Evolutionary conservation across 2,329 filamentous ascomycete genomes (phyloP), one percentile per base, ranked within the genome.

Genomic region (Pestalotiopsis sp.): DNA sequence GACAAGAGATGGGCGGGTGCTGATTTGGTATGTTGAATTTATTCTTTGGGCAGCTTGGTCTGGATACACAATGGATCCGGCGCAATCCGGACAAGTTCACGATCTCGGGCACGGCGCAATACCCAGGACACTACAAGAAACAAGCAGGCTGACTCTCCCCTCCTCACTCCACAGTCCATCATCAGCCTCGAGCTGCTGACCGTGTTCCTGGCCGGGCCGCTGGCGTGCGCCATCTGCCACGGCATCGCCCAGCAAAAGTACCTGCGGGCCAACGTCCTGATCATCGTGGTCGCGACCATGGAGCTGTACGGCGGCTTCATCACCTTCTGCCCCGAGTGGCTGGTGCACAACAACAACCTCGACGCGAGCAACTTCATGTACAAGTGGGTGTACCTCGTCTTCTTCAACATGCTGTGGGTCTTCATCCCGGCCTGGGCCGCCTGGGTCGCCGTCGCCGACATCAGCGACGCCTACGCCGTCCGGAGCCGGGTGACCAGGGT

Each of bases 311-410:
- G 90, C 72, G 88, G 90, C 20, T 92, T 90, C 80, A 91, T 92
- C 87, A 92, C 90, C 0, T 92, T 92, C 76, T 89, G 87, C 78
- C 90, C 90, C 13, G 90, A 92, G 79, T 92, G 90, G 90, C 80
- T 92, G 13, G 87, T 85, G 2, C 85, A 85, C 65, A 91, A 85
- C 76, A 75, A 84, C 71, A 91, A 90, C 75, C 85, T 92, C 69
- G 88, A 91, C 77, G 83, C 84, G 20, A 89, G 85, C 80, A 92
- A 91, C 79, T 91, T 88, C 73, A 90, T 92, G 88, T 90, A 90
- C 74, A 80, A 86, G 71, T 92, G 89, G 89, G 82, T 91, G 14
- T 92, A 91, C 73, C 80, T 92, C 17, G 82, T 90, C 72, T 91
- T 92, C 79, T 92, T 92, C 82, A 92, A 92, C 78, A 86, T 84